Base-by-base conservation (phyloP, 306 rosid species). In the Pueraria montana region DNA sequence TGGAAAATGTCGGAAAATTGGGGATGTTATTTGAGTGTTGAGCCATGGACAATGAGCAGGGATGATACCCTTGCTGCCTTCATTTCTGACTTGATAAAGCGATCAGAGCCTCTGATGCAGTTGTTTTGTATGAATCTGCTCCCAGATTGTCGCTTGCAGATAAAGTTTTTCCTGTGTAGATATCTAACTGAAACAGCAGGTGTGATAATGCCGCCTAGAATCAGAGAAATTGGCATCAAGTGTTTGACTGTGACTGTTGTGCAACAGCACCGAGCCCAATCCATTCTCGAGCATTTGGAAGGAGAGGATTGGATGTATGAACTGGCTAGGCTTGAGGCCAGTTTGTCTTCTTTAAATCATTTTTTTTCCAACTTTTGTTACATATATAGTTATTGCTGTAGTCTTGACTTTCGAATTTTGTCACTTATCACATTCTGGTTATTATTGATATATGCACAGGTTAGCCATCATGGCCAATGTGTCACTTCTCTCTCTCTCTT, bases 391-490 rank as follows among this genome's bases (percentile, higher is more conserved):
- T 90, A 86, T 90, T 87, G 85, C 90, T 56, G 87, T 90, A 90
- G 92, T 84, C 90, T 74, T 83, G 90, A 89, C 94, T 90, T 86
- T 59, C 49, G 89, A 92, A 87, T 86, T 90, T 92, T 88, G 90
- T 92, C 81, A 87, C 89, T 83, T 87, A 45, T 83, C 84, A 87
- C 89, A 89, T 84, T 87, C 91, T 83, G 93, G 91, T 89, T 92
- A 92, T 90, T 92, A 91, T 90, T 85, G 91, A 88, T 87, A 90
- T 82, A 90, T 90, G 96, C 93, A 92, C 93, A 89, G 95, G 84
- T 86, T 78, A 86, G 85, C 83, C 77, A n/a, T 34, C 77, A 78
- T 79, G 82, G 73, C 66, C 72, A 11, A 40, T 81, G 72, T 87
- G 76, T 82, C 72, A 10, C 80, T 27, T 66, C 67, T 71, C 21